A percentile compares a stretch with the other conserved stretches of the same genome.
Conservation (phyloP, 495 filamentous ascomycete species). For the Penicillium mononematosum region DNA sequence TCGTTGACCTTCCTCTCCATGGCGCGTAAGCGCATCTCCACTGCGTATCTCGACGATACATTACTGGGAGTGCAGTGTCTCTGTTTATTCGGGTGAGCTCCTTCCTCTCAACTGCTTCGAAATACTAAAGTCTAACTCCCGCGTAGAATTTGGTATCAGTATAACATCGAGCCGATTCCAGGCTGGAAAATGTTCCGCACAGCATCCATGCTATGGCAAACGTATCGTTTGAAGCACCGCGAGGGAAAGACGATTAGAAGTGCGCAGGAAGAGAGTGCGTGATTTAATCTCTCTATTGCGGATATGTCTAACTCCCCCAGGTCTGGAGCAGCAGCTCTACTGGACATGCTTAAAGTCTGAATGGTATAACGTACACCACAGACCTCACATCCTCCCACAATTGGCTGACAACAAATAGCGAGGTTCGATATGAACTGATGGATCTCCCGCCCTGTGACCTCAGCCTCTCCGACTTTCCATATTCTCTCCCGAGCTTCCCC, state of each 20-base stretch:
- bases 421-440: constrained; percentile 38
- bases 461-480: constrained; percentile 35
- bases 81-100: constrained; percentile 37
- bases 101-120: neutral
- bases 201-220: constrained; percentile 42
- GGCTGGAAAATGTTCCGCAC: constrained; percentile 43
- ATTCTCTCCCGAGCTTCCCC: constrained; percentile 36
- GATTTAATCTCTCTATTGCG: constrained; percentile 2
- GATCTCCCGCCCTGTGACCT: constrained; percentile 34
- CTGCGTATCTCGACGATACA: constrained; percentile 34
- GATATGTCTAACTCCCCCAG: constrained; percentile 15
- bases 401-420: constrained; percentile 15
- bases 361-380: constrained; percentile 23
- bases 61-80: constrained; percentile 39
- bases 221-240: constrained; percentile 31
- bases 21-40: constrained; percentile 36
- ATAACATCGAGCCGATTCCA: constrained; percentile 39
- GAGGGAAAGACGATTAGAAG: constrained; percentile 30
- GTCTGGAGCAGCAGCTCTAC: constrained; percentile 40
- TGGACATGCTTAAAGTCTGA: constrained; percentile 44
- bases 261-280: constrained; percentile 36
- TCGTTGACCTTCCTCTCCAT: constrained; percentile 33
- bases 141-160: constrained; percentile 41
- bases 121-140: constrained; percentile 1
- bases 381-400: neutral